Percentiles rank a stretch among this genome's conserved stretches.
phyloP scores from a whole-genome alignment of 495 filamentous ascomycete genomes.

The Aspergillus heteromorphus region DNA sequence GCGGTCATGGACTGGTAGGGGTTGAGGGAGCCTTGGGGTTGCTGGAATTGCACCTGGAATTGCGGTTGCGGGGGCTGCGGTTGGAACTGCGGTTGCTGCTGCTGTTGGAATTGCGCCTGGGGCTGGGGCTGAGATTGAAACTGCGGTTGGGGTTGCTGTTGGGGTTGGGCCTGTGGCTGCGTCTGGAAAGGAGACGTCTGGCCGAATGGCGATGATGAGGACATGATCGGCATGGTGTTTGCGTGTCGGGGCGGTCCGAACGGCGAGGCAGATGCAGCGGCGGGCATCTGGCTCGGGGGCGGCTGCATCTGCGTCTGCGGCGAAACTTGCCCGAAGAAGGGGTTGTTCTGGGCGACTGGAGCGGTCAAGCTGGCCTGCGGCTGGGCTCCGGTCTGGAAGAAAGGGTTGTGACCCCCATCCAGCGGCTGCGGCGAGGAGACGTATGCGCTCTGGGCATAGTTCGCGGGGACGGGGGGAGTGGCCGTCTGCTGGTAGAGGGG shows the following conservation, averaged over 20 bases:
- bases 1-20: slow-evolving; percentile 33
- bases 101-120: slow-evolving; percentile 10
- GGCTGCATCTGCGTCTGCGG: slow-evolving; percentile 22
- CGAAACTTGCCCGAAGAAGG: slow-evolving; percentile 46
- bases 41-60: slow-evolving; percentile 14
- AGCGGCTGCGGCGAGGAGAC: slow-evolving; percentile 37
- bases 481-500: slow-evolving; percentile 49
- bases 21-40: slow-evolving; percentile 29
- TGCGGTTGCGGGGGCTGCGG: not conserved
- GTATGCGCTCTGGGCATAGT: slow-evolving; percentile 46
- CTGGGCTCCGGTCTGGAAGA: slow-evolving; percentile 49
- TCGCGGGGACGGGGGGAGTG: slow-evolving; percentile 55
- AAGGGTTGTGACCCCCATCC: slow-evolving; percentile 58
- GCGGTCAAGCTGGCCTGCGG: slow-evolving; percentile 31
- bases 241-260: slow-evolving; percentile 31
- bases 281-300: slow-evolving; percentile 26
- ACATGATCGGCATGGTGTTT: slow-evolving; percentile 39
- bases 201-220: slow-evolving; percentile 31
- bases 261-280: slow-evolving; percentile 9
- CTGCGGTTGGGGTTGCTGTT: not conserved
- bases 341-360: slow-evolving; percentile 41
- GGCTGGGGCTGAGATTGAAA: slow-evolving; percentile 8
- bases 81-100: slow-evolving; percentile 4
- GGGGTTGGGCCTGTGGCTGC: slow-evolving; percentile 22
- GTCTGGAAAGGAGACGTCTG: slow-evolving; percentile 33